Base-by-base conservation (phyloP, 2,329 filamentous ascomycete species). In the Dactylellina sp. region DNA sequence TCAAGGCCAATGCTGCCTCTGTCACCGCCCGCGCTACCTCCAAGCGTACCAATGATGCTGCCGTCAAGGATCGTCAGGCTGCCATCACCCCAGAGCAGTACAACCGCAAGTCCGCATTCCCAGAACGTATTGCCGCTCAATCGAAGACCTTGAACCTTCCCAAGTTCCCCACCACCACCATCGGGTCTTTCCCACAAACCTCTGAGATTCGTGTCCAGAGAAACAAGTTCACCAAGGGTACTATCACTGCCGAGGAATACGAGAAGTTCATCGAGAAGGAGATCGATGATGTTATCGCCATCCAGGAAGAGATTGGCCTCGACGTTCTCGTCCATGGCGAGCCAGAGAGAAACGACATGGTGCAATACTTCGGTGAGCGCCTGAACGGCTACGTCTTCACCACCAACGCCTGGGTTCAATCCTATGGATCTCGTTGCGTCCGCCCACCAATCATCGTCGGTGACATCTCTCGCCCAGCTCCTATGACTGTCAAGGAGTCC, bases 261-360 rank as follows among this genome's bases (percentile, higher is more conserved):
- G 95, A 99, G 86, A 91, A 92, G 84, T 99, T 99, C 88, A 99
- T 99, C 79, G 92, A 98, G 88, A 91, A 96, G 87, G 95, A 99
- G 88, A 99, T 99, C 80, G 86, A 92, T 80, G 90, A 96, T 76
- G 92, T 94, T 81, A 88, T 99, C 84, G 91, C 93, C 87, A 91
- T 98, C 83, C 95, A 99, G 86, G 93, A 98, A 81, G 95, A 98
- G 86, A 93, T 99, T 80, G 93, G 89, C 83, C 90, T 99, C 63
- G 95, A 99, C 80, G 95, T 99, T 83, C 92, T 91, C 82, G 95
- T 99, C 77, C 95, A 99, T 86, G 95, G 95, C 82, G 95, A 99
- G 88, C 95, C 95, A 75, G 95, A 99, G 89, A 93, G 95, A 83
- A 99, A 99, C 86, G 95, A 99, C 89, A 99, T 99, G 95, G 95